Evolutionary conservation across 352 stramenopile species (phyloP), one percentile per base, ranked within the genome.

Genomic region (Globisporangium paddicum): DNA sequence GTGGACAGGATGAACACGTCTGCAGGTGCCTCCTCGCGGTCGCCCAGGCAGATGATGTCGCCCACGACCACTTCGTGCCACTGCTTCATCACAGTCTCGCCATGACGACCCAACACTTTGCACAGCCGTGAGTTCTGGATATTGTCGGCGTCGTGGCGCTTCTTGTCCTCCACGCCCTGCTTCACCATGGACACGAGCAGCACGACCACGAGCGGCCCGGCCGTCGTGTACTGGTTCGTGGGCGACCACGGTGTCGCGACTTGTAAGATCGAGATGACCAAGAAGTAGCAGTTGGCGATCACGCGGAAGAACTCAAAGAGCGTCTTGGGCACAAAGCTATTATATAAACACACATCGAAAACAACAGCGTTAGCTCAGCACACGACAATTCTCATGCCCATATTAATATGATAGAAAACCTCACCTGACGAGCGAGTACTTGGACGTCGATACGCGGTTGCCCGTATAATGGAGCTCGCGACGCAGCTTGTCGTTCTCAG

Each of bases 221-320:
- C 74, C 0, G 86, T 94, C 2, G 86, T 93, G 61, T 86, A 93
- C 53, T 84, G 76, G 54, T 90, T 92, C 5, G 81, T 89, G 2
- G 84, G 76, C 0, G 75, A 90, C 66, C 81, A 85, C 16, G 77
- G 52, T 23, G 75, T 87, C n/a, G 74, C 75, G 34, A 87, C 69
- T 61, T 98, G 97, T 30, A 98, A 78, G 53, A 95, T 79, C 2
- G 92, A 96, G 59, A 98, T 96, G 46, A 95, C 69, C 16, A 98
- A 65, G 64, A 98, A 98, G 69, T 98, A 98, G 64, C 96, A 84
- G 67, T 98, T 98, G 19, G 87, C 93, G 66, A 98, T 90, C 49
- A 95, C 78, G 28, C 91, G 79, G 71, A 98, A 98, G 72, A 98
- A 97, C 69, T 98, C 90, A 23, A 95, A 86, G 44, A 98, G 77